Evolutionary conservation across 1,284 basidiomycete genomes (phyloP).

Genomic region (Ceratobasidium papillatum): DNA sequence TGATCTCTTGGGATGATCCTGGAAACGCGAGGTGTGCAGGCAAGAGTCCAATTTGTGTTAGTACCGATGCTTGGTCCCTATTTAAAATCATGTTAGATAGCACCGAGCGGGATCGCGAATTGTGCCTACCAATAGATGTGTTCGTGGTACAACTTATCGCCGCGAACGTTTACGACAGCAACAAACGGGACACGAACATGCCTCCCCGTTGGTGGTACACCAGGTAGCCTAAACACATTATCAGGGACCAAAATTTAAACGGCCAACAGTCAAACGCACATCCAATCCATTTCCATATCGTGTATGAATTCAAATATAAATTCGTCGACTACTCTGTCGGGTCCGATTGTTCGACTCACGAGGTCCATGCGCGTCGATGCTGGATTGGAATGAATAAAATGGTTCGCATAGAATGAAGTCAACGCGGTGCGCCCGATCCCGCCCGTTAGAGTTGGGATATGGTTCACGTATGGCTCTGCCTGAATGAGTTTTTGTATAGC

Average conservation of each 20-base stretch:
- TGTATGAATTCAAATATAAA: conserved; percentile 46
- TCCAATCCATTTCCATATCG: conserved; percentile 48
- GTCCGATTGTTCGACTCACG: conserved; percentile 62
- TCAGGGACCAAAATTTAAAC: not conserved
- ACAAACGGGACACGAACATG: conserved; percentile 63
- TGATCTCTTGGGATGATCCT: conserved; percentile 17
- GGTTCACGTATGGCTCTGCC: conserved; percentile 46
- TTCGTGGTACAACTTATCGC: conserved; percentile 57
- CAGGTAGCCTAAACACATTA: conserved; percentile 52
- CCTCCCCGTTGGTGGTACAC: conserved; percentile 61
- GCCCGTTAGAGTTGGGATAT: conserved; percentile 58
- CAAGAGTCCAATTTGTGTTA: conserved; percentile 31
- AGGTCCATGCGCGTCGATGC: conserved; percentile 56
- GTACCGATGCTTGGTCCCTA: conserved; percentile 37
- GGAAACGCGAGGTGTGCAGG: conserved; percentile 21
- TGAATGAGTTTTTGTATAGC: conserved; percentile 11
- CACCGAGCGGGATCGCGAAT: too few species aligned
- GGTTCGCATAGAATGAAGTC: conserved; percentile 59
- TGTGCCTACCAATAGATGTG: conserved; percentile 50
- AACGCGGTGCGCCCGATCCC: conserved; percentile 62
- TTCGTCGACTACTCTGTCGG: conserved; percentile 58
- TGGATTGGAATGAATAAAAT: conserved; percentile 56
- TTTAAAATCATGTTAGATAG: not conserved
- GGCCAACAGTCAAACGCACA: conserved; percentile 42
- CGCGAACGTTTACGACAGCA: conserved; percentile 64